Evolutionary conservation across 768 basidiomycete genomes (phyloP), one percentile per base, ranked within the genome.

Genomic region (Leccinum boreale): DNA sequence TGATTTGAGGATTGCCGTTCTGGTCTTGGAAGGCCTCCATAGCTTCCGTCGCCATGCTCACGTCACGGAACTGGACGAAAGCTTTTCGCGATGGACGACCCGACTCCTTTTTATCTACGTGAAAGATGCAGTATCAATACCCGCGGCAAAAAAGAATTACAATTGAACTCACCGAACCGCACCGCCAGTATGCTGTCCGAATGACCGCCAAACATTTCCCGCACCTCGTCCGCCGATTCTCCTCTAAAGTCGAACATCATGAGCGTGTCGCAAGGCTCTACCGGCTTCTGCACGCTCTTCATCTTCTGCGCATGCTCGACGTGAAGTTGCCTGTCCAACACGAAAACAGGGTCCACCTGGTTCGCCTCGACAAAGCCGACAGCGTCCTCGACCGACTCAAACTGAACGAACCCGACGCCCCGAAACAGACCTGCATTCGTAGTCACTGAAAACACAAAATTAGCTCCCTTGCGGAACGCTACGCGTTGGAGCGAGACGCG

Each of bases 11-110:
- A 23, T 42, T 21, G 35, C 42, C 52, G 9, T 60, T 61, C 21
- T 57, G 60, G 50, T 54, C 23, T 57, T 78, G 73, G 24, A 83
- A 64, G 33, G 69, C 66, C 9, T 76, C 62, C 60, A 85, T 69
- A 2, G 80, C 86, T 58, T 78, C 72, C 35, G 76, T 76, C 8
- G 86, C 82, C 4, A 68, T 57, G n/a, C 79, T 73, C 50, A 77
- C 68, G 55, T 67, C 63, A 49, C 60, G 70, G 67, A 88, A 86
- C 58, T 84, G 77, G 55, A 88, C 66, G 71, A 85, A 87, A 24
- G 79, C 83, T 4, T 62, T 70, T 6, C 71, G 69, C n/a, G 56
- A 65, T 10, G 57, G 56, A 15, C 63, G 64, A 26, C 75, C 74
- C 0, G 68, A 74, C 23, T 70, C 58, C n/a, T 56, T 67, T 58